A percentile compares a stretch with the other conserved stretches of the same genome.
These are phyloP conservation scores for Isoetes engelmannii DNA, from an alignment of 83 land plant genomes.

Conservation along the genomic window DNA sequence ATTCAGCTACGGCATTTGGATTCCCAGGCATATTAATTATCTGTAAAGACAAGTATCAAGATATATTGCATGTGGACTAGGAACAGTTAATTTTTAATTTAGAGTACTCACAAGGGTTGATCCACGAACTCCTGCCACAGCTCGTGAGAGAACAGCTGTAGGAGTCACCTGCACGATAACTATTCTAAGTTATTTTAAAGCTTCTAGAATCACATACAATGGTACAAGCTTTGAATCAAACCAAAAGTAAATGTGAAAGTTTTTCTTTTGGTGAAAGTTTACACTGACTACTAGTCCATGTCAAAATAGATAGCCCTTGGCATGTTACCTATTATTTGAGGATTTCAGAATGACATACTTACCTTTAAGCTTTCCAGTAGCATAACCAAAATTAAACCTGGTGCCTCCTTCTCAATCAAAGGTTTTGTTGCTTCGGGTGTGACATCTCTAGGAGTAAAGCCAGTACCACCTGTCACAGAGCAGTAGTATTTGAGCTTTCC, in stretches of 20 bases:
- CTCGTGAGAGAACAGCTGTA: conserved; percentile 87
- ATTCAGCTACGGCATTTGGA: conserved; percentile 93
- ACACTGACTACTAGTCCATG: too few species aligned
- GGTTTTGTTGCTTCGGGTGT: conserved; percentile 93
- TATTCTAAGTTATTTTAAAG: conserved; percentile 63
- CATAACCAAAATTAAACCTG: conserved; percentile 80
- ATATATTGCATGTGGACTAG: too few species aligned
- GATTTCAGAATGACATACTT: too few species aligned
- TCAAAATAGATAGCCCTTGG: too few species aligned
- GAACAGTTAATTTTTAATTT: too few species aligned
- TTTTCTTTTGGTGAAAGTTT: too few species aligned
- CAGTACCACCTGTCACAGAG: conserved; percentile 83
- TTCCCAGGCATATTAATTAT: conserved; percentile 99
- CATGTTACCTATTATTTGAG: too few species aligned
- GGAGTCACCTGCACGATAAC: conserved; percentile 89
- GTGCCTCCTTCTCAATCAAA: conserved; percentile 74
- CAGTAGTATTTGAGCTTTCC: too few species aligned
- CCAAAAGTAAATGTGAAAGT: too few species aligned
- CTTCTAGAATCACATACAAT: conserved; percentile 93
- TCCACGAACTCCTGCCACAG: conserved; percentile 88
- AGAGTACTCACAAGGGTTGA: conserved; percentile 69
- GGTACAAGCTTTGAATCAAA: conserved; percentile 92
- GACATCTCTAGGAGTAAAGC: conserved; percentile 84
- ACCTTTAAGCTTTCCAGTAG: conserved; percentile 91
- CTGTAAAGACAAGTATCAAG: conserved; percentile 37